Percentiles rank a stretch among this genome's conserved stretches.
phyloP scores from a whole-genome alignment of 1,284 basidiomycete species.

The Ustilago cynodontis region DNA sequence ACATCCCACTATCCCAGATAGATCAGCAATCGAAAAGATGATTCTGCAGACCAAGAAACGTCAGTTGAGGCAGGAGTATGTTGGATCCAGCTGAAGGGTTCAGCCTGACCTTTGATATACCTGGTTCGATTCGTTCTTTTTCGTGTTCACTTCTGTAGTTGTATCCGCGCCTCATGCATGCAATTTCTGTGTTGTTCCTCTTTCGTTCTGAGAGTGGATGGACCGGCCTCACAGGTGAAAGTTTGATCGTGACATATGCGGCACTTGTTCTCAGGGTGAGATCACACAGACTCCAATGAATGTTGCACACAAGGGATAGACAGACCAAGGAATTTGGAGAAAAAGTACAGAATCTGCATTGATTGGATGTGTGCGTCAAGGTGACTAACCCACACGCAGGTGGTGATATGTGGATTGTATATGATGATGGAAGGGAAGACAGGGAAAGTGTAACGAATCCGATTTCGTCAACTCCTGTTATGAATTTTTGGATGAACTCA shows the following conservation, averaged over 20 bases:
- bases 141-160: constrained; percentile 21
- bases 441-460: neutral
- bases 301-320: no score
- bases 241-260: no score
- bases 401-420: constrained; percentile 13
- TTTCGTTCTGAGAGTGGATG: no score
- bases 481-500: neutral
- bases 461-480: neutral
- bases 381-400: neutral
- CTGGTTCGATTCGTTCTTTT: no score
- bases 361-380: constrained; percentile 21
- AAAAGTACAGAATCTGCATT: constrained; percentile 55
- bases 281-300: no score
- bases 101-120: neutral
- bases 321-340: neutral
- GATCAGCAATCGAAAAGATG: constrained; percentile 32
- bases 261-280: no score
- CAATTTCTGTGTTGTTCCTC: no score
- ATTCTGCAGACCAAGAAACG: constrained; percentile 39
- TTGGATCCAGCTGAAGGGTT: constrained; percentile 9
- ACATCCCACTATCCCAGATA: constrained; percentile 22
- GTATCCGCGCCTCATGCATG: neutral
- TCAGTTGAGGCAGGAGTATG: constrained; percentile 37
- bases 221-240: no score
- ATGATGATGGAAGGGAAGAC: neutral